Evolutionary conservation across 345 rosid species (phyloP), one percentile per base, ranked within the genome.

Genomic region (Anastatica hierochuntica): DNA sequence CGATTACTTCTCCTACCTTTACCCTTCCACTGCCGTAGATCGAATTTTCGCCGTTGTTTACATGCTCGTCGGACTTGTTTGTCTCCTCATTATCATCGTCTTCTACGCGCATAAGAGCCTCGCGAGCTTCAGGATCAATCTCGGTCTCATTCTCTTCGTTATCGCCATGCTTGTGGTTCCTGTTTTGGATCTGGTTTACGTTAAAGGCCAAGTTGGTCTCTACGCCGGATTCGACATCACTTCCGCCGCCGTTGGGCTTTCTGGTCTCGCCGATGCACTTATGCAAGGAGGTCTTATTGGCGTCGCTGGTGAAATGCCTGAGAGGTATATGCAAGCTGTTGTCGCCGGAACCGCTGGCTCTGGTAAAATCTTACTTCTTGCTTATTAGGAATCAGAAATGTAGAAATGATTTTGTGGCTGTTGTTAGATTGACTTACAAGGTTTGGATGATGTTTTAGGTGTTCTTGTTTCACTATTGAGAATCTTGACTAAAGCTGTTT

Each of bases 271-370:
- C 14, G 95, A 88, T 64, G 97, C 94, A 5, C 74, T 92, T 65
- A 84, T 88, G 49, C 97, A 92, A 50, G 95, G 95, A 20, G 94
- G 98, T 24, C 65, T 92, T 9, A 56, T 88, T 56, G 97, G 98
- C 24, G 75, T 83, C 4, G 97, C 97, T 10, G 98, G 98, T 19
- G 94, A 85, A 75, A 62, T 92, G 81, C 95, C 95, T 16, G 90
- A 56, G 66, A 75, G 98, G 49, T 92, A 88, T 62, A 85, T 82
- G 90, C 98, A 92, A 73, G 95, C 97, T 23, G 64, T 85, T 43
- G 68, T 92, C 55, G 98, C 97, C 52, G 98, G 98, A 56, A 88
- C 98, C 45, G 97, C 90, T 31, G 95, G 82, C 53, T 92, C 97
- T 33, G 98, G 98, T 85, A 70, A 6, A 69, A n/a, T 21, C 8